Evolutionary conservation across 73 alveolate species (phyloP).

Genomic region (Breviolum minutum): DNA sequence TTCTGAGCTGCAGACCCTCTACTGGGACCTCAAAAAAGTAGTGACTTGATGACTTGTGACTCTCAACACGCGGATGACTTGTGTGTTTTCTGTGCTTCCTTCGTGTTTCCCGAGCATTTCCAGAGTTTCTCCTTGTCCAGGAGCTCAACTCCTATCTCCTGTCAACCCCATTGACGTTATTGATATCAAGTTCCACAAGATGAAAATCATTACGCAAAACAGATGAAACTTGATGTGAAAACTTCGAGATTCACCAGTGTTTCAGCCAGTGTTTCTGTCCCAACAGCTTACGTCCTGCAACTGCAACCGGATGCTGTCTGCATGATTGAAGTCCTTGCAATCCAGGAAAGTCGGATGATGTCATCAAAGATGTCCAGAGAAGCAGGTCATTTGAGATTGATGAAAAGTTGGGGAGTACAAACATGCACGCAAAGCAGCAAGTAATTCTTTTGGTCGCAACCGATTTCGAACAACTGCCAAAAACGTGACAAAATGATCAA

Average conservation of each 20-base stretch:
- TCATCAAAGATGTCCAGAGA: too few species aligned
- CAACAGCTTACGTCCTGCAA: conserved; percentile 26
- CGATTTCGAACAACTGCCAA: too few species aligned
- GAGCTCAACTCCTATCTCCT: conserved; percentile 75
- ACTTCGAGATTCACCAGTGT: not conserved
- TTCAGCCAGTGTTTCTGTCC: not conserved
- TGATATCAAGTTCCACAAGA: not conserved
- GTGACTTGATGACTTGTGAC: too few species aligned
- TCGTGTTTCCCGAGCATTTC: conserved; percentile 28
- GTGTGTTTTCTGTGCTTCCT: not conserved
- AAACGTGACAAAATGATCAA: too few species aligned
- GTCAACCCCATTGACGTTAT: not conserved
- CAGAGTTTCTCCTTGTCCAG: conserved; percentile 84
- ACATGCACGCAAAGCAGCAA: too few species aligned
- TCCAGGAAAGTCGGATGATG: too few species aligned
- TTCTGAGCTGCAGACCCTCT: conserved; percentile 8
- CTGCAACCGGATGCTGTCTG: conserved; percentile 54
- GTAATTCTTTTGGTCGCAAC: too few species aligned
- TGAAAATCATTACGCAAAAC: not conserved
- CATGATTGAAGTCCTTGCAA: conserved; percentile 64
- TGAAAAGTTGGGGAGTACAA: too few species aligned
- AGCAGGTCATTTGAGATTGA: too few species aligned
- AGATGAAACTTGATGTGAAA: not conserved
- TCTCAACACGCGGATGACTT: too few species aligned
- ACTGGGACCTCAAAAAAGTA: conserved; percentile 65